phyloP scores from a whole-genome alignment of 1,284 basidiomycete genomes.

The Microbotryum scabiosae region DNA sequence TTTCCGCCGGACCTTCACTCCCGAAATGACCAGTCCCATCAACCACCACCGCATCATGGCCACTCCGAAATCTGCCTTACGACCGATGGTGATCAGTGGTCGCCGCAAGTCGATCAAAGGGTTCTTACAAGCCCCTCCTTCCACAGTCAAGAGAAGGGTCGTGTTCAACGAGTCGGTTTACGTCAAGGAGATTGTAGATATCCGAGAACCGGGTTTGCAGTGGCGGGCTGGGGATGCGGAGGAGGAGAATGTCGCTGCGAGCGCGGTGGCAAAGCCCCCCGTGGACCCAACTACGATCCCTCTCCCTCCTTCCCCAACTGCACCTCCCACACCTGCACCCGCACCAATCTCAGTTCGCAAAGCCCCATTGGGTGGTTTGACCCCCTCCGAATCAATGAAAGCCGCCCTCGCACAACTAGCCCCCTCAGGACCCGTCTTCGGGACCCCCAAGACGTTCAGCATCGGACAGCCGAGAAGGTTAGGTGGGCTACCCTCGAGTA shows the following conservation, averaged over 20 bases:
- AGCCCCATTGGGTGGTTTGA: no score
- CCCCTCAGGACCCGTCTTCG: no score
- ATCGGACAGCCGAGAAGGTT: no score
- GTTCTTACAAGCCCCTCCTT: not conserved
- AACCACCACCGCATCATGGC: conserved; percentile 1
- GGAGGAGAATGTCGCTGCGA: not conserved
- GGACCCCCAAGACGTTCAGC: no score
- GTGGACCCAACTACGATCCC: no score
- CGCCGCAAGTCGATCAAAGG: conserved; percentile 1
- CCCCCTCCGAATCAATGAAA: no score
- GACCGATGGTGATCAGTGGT: not conserved
- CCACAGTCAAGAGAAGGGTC: not conserved
- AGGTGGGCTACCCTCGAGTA: no score
- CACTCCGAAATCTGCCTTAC: not conserved
- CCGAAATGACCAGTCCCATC: conserved; percentile 1
- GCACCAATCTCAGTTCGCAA: no score
- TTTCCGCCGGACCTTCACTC: not conserved
- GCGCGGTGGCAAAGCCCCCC: no score
- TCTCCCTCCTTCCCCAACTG: no score
- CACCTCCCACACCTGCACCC: no score
- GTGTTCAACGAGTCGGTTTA: conserved; percentile 1
- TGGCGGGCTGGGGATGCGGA: not conserved
- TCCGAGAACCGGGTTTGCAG: not conserved
- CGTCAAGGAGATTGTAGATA: not conserved
- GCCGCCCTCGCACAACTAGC: no score